Evolutionary conservation across 169 alveolate species (phyloP).

Genomic region (Cyclospora cayetanensis): DNA sequence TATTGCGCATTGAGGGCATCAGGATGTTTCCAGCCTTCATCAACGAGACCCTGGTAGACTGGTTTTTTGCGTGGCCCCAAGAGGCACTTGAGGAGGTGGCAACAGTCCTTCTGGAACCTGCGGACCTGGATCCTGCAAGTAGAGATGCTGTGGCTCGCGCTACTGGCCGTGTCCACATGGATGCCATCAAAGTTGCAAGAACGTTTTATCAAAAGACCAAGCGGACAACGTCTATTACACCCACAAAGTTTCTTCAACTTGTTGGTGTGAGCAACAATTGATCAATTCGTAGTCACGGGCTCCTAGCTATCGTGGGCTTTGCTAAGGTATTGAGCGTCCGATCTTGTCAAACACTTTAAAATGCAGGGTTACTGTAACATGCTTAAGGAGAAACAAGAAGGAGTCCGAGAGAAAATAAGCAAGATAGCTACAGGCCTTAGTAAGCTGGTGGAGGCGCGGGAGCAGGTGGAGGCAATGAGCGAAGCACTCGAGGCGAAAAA

Average conservation of each 20-base stretch:
- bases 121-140: conserved; percentile 78
- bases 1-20: not conserved
- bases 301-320: no score
- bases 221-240: conserved; percentile 94
- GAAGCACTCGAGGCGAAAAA: conserved; percentile 88
- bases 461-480: conserved; percentile 90
- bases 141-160: conserved; percentile 86
- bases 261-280: conserved; percentile 73
- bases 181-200: conserved; percentile 82
- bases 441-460: conserved; percentile 92
- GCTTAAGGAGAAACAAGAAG: conserved; percentile 85
- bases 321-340: no score
- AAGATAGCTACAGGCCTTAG: conserved; percentile 92
- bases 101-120: conserved; percentile 83
- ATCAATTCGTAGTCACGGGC: not conserved
- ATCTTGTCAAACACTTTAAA: not conserved
- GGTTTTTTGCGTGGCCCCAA: conserved; percentile 97
- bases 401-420: conserved; percentile 87
- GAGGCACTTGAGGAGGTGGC: conserved; percentile 96
- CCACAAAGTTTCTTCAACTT: conserved; percentile 93
- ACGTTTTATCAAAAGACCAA: conserved; percentile 85
- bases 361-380: conserved; percentile 25
- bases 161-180: conserved; percentile 88
- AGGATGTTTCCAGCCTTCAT: conserved; percentile 91
- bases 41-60: conserved; percentile 93